Evolutionary conservation across 345 rosid species (phyloP).

Genomic region (Barbarea vulgaris): DNA sequence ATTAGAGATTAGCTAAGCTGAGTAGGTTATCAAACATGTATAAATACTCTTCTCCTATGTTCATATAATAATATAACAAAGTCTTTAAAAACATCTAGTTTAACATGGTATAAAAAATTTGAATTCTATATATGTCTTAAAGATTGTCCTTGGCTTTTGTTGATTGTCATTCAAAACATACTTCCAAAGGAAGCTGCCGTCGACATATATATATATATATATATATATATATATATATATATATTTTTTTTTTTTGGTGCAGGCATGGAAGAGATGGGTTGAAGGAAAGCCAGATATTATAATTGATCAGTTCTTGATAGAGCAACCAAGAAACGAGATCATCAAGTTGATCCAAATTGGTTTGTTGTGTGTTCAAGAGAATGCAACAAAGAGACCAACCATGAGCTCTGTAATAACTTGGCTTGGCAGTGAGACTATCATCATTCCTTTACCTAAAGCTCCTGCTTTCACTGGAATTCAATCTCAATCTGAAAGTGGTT

Average conservation of each 20-base stretch:
- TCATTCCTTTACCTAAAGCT: conserved; percentile 42
- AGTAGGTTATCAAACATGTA: too few relatives aligned
- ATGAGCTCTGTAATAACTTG: conserved; percentile 45
- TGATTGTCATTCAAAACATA: too few relatives aligned
- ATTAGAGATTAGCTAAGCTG: too few relatives aligned
- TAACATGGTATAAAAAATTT: too few relatives aligned
- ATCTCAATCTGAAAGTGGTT: not conserved
- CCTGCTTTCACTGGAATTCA: conserved; percentile 39
- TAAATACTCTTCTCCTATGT: too few relatives aligned
- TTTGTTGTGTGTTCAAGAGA: conserved; percentile 54
- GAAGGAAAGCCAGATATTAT: conserved; percentile 44
- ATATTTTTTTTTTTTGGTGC: not conserved
- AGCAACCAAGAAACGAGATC: conserved; percentile 2
- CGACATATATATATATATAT: too few relatives aligned
- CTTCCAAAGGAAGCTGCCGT: too few relatives aligned
- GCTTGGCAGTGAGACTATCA: conserved; percentile 46
- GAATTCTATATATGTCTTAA: too few relatives aligned
- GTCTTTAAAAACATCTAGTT: too few relatives aligned
- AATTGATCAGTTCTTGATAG: conserved; percentile 40
- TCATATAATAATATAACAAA: too few relatives aligned
- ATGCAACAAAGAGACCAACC: conserved; percentile 46
- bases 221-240: too few relatives aligned
- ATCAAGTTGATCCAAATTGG: conserved; percentile 43
- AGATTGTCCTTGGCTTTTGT: too few relatives aligned
- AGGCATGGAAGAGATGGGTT: conserved; percentile 61